These are phyloP conservation scores for Leccinum pachyderme DNA, from an alignment of 1,284 basidiomycete species.

Conservation along the genomic window DNA sequence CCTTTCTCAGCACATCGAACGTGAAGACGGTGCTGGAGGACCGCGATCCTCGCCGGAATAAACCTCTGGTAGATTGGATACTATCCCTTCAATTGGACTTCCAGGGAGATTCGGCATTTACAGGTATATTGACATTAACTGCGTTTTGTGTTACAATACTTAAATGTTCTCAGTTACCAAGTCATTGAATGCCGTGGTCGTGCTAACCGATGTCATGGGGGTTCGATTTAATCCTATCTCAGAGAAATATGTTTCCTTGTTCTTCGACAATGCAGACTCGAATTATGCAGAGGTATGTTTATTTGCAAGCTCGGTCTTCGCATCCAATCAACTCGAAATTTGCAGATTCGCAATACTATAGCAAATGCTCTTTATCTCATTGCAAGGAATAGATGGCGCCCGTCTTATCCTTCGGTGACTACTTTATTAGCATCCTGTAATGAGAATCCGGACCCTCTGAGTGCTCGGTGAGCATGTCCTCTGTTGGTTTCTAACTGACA, in stretches of 20 bases:
- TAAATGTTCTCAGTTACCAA: constrained; percentile 57
- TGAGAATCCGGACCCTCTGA: constrained; percentile 63
- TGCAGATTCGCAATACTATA: constrained; percentile 69
- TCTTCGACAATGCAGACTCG: constrained; percentile 76
- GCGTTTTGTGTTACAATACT: constrained; percentile 1
- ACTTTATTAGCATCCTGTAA: constrained; percentile 67
- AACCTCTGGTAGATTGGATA: constrained; percentile 80
- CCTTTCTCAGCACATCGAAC: constrained; percentile 7
- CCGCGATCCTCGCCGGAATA: constrained; percentile 85
- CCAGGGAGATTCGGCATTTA: constrained; percentile 74
- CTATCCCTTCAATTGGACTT: constrained; percentile 78
- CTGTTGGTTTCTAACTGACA: not conserved
- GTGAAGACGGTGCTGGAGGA: constrained; percentile 43
- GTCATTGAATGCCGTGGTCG: constrained; percentile 56
- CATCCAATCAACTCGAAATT: constrained; percentile 5
- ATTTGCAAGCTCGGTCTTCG: not conserved
- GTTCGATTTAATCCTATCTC: constrained; percentile 65
- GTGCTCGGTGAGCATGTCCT: constrained; percentile 45
- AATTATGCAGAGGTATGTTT: constrained; percentile 76
- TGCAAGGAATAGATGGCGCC: constrained; percentile 68
- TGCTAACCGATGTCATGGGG: constrained; percentile 58
- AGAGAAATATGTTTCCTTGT: constrained; percentile 66
- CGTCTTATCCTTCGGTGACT: constrained; percentile 67
- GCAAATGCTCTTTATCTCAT: constrained; percentile 67
- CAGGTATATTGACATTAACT: constrained; percentile 47